Evolutionary conservation across 2,329 filamentous ascomycete genomes (phyloP).

Genomic region (Sordariomycetes sp.): DNA sequence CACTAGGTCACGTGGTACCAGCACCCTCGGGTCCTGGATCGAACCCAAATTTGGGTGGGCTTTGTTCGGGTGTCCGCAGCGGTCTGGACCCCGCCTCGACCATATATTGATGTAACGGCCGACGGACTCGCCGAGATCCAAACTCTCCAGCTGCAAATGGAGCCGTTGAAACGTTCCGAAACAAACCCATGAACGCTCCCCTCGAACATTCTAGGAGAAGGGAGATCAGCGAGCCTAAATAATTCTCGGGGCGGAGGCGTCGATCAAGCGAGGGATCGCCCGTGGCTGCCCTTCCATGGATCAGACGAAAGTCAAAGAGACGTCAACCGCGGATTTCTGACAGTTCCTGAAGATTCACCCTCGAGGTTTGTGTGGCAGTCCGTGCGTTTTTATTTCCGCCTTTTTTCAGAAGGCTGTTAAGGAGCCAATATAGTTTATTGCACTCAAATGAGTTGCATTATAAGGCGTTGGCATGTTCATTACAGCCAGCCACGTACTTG

Average conservation of each 20-base stretch:
- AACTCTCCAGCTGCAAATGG: not conserved
- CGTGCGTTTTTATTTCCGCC: too few species aligned
- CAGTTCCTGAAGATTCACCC: not conserved
- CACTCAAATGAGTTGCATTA: too few species aligned
- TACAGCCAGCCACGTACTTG: not conserved
- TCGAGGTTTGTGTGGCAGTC: not conserved
- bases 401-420: too few species aligned
- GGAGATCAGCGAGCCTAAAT: constrained; percentile 1
- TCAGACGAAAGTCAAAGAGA: not conserved
- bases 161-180: not conserved
- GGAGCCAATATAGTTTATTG: too few species aligned
- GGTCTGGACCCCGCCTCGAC: too few species aligned
- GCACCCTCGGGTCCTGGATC: not conserved
- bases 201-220: not conserved
- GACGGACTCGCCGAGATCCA: not conserved
- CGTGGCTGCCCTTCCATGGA: not conserved
- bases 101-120: not conserved
- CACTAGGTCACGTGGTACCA: not conserved
- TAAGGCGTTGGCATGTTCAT: not conserved
- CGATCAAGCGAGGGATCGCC: constrained; percentile 3
- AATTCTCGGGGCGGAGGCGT: not conserved
- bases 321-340: not conserved
- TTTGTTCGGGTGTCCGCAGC: too few species aligned
- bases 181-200: not conserved
- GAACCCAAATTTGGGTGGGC: not conserved